phyloP scores from a whole-genome alignment of 2,329 filamentous ascomycete genomes.

The Ophiosphaerella korrae region DNA sequence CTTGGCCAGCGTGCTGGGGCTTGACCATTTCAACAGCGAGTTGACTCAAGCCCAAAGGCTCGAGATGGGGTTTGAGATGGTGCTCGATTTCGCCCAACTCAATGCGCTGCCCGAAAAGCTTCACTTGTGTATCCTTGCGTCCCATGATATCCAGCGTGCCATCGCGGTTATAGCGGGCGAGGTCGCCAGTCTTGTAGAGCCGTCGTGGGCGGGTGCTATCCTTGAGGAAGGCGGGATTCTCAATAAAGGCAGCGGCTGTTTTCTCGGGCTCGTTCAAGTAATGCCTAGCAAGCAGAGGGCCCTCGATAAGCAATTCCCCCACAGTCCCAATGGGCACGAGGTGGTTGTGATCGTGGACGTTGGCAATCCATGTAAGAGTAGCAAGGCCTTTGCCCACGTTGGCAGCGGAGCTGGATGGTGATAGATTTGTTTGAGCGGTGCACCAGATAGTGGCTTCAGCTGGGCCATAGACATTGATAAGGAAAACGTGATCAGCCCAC shows the following conservation, averaged over 20 bases:
- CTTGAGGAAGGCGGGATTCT: constrained; percentile 14
- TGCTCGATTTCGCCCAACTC: constrained; percentile 45
- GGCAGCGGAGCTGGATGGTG: constrained; percentile 21
- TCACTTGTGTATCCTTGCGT: constrained; percentile 24
- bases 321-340: constrained; percentile 17
- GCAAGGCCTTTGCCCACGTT: constrained; percentile 51
- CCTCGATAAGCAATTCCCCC: constrained; percentile 62
- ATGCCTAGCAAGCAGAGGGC: constrained; percentile 48
- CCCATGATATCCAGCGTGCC: constrained; percentile 21
- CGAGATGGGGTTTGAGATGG: constrained; percentile 8
- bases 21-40: constrained; percentile 16
- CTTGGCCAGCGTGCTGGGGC: constrained; percentile 17
- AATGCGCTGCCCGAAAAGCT: constrained; percentile 48
- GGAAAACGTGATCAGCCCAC: constrained; percentile 46
- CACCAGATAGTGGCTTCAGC: constrained; percentile 44
- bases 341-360: constrained; percentile 7
- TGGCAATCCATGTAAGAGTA: constrained; percentile 49
- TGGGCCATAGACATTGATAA: constrained; percentile 49
- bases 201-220: constrained; percentile 8
- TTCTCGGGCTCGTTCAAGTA: constrained; percentile 29
- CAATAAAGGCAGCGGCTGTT: constrained; percentile 40
- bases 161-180: constrained; percentile 1
- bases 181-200: constrained; percentile 4
- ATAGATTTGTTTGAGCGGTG: constrained; percentile 28
- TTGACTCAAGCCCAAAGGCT: constrained; percentile 11